Evolutionary conservation across 768 basidiomycete species (phyloP).

Genomic region (Neoboletus brunneissimus): DNA sequence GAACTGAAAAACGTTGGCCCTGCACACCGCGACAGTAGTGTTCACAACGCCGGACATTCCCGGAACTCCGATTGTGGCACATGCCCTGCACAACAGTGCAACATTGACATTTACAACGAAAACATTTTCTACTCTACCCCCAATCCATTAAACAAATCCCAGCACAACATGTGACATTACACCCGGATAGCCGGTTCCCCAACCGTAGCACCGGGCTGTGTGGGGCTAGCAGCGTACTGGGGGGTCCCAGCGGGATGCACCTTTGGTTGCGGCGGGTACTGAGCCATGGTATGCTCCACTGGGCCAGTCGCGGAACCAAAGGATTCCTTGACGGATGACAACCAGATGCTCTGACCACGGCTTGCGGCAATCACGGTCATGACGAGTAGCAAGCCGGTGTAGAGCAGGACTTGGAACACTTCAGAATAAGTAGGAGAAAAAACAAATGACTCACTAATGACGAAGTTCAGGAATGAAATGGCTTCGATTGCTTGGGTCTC

Average conservation of each 20-base stretch:
- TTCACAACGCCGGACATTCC: constrained; percentile 23
- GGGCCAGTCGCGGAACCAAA: constrained; percentile 10
- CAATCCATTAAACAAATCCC: neutral
- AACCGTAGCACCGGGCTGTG: neutral
- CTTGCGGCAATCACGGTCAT: constrained; percentile 26
- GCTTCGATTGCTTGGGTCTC: constrained; percentile 33
- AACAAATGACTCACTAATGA: constrained; percentile 26
- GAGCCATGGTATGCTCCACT: constrained; percentile 16
- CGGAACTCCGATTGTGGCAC: constrained; percentile 33
- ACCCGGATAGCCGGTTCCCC: neutral
- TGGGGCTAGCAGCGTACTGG: neutral
- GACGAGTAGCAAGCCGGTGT: constrained; percentile 25
- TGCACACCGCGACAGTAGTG: constrained; percentile 4
- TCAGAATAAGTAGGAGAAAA: neutral
- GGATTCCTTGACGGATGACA: constrained; percentile 32
- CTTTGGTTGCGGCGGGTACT: constrained; percentile 8
- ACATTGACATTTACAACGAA: neutral
- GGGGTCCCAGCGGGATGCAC: neutral
- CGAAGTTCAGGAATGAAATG: constrained; percentile 37
- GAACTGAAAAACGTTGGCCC: constrained; percentile 18
- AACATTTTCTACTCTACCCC: neutral
- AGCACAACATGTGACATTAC: neutral
- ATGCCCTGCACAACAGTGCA: too few species aligned
- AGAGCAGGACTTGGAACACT: constrained; percentile 31
- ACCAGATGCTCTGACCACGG: constrained; percentile 34